A percentile compares a stretch with the other conserved stretches of the same genome.
phyloP scores from a whole-genome alignment of 2,329 filamentous ascomycete genomes.

The Cladophialophora carrionii region DNA sequence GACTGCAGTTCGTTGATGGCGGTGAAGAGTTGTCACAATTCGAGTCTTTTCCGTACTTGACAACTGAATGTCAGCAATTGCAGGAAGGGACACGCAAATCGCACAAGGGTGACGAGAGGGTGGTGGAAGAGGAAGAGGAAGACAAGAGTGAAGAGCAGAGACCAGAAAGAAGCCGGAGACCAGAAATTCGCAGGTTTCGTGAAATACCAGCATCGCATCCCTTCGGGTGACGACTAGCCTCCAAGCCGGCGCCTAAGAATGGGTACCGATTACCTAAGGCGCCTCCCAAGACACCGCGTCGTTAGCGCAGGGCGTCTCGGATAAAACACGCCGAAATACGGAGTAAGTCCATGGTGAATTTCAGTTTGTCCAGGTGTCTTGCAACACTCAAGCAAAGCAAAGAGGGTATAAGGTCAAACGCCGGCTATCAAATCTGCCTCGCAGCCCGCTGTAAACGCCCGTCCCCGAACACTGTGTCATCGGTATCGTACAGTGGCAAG shows the following conservation, averaged over 20 bases:
- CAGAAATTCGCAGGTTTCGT: constrained; percentile 12
- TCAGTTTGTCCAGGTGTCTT: background rate
- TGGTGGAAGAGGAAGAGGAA: constrained; percentile 35
- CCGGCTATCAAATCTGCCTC: background rate
- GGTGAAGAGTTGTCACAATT: constrained; percentile 41
- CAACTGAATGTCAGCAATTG: constrained; percentile 57
- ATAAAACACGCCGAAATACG: background rate
- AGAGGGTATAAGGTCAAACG: constrained; percentile 3
- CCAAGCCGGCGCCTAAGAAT: constrained; percentile 19
- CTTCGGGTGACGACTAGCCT: background rate
- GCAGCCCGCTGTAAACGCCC: background rate
- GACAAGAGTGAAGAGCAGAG: constrained; percentile 18
- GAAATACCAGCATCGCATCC: constrained; percentile 12
- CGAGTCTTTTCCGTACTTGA: constrained; percentile 49
- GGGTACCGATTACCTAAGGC: constrained; percentile 13
- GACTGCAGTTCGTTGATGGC: constrained; percentile 16
- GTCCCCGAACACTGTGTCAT: constrained; percentile 1
- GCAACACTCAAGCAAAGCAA: background rate
- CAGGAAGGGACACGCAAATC: constrained; percentile 38
- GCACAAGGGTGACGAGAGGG: constrained; percentile 39
- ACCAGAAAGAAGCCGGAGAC: constrained; percentile 17
- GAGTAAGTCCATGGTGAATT: background rate
- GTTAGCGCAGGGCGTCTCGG: background rate
- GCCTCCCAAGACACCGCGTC: constrained; percentile 6
- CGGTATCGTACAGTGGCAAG: constrained; percentile 13